These are phyloP conservation scores for Daldinia vernicosa DNA, from an alignment of 495 filamentous ascomycete genomes.

Conservation along the genomic window DNA sequence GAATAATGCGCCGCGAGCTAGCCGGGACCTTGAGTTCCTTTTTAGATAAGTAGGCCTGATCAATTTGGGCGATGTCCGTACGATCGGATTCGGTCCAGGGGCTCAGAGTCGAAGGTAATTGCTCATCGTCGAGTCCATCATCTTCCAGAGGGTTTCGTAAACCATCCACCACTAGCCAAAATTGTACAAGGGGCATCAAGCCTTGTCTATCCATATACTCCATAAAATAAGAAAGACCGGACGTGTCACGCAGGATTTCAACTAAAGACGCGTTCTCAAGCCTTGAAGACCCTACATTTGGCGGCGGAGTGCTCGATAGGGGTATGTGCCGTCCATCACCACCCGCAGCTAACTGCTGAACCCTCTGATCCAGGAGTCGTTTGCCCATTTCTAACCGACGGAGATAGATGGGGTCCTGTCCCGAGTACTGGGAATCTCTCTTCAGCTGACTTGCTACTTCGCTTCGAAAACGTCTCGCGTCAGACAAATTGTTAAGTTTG, in stretches of 20 bases:
- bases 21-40: constrained; percentile 80
- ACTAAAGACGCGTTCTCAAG: constrained; percentile 76
- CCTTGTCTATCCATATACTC: constrained; percentile 96
- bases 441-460: constrained; percentile 94
- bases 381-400: constrained; percentile 92
- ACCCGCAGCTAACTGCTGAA: constrained; percentile 79
- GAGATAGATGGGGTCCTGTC: constrained; percentile 84
- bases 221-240: constrained; percentile 97
- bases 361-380: constrained; percentile 86
- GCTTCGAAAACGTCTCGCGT: constrained; percentile 89
- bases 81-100: constrained; percentile 88
- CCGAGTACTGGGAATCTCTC: constrained; percentile 78
- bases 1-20: constrained; percentile 72
- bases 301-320: constrained; percentile 43
- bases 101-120: constrained; percentile 65
- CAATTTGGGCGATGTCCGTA: constrained; percentile 86
- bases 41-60: constrained; percentile 84
- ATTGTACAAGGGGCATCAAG: constrained; percentile 91
- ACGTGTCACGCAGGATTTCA: constrained; percentile 85
- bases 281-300: constrained; percentile 59
- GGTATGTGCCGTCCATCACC: constrained; percentile 58
- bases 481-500: constrained; percentile 89
- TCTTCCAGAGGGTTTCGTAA: constrained; percentile 96
- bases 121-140: constrained; percentile 74
- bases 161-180: constrained; percentile 98